Percentiles rank a stretch among this genome's conserved stretches.
Evolutionary conservation across 352 stramenopile genomes (phyloP).

Genomic region (Globisporangium mamillatum): DNA sequence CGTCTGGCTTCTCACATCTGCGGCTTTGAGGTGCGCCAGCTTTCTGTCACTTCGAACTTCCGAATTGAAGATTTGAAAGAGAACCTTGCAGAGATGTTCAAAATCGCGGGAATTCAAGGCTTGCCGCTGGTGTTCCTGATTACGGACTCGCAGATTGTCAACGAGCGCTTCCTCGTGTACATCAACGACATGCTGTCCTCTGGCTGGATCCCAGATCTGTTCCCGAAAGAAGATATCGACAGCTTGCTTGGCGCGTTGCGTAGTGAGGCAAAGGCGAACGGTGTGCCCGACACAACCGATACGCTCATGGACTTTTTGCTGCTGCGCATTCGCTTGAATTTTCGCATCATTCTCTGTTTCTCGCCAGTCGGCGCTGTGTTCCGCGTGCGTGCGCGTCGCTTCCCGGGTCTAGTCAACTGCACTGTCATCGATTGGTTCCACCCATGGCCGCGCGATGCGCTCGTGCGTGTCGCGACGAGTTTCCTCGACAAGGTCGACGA

Average conservation of each 20-base stretch:
- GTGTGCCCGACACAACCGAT: slow-evolving; percentile 92
- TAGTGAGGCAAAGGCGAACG: slow-evolving; percentile 94
- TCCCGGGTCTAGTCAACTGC: slow-evolving; percentile 96
- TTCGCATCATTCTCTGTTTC: slow-evolving; percentile 97
- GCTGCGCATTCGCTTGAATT: slow-evolving; percentile 91
- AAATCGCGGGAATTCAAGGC: slow-evolving; percentile 92
- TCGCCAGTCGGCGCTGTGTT: slow-evolving; percentile 97
- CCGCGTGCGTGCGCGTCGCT: slow-evolving; percentile 93
- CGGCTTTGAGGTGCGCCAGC: slow-evolving; percentile 95
- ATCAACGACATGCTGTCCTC: slow-evolving; percentile 97
- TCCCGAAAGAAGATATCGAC: slow-evolving; percentile 97
- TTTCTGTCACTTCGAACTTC: slow-evolving; percentile 95
- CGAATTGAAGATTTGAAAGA: slow-evolving; percentile 97
- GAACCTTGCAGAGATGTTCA: slow-evolving; percentile 96
- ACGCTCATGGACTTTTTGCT: slow-evolving; percentile 97
- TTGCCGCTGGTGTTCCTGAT: slow-evolving; percentile 96
- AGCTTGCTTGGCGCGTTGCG: slow-evolving; percentile 87
- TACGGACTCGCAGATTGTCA: slow-evolving; percentile 98
- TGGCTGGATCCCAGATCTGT: slow-evolving; percentile 97
- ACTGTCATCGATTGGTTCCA: slow-evolving; percentile 99
- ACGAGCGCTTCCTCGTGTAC: slow-evolving; percentile 98
- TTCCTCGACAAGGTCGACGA: slow-evolving; percentile 97
- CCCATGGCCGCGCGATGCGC: slow-evolving; percentile 94
- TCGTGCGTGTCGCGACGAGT: slow-evolving; percentile 94
- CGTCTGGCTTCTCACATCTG: slow-evolving; percentile 95